Conservation (phyloP, 2,329 filamentous ascomycete species). For the Aspergillus spinulosporus region DNA sequence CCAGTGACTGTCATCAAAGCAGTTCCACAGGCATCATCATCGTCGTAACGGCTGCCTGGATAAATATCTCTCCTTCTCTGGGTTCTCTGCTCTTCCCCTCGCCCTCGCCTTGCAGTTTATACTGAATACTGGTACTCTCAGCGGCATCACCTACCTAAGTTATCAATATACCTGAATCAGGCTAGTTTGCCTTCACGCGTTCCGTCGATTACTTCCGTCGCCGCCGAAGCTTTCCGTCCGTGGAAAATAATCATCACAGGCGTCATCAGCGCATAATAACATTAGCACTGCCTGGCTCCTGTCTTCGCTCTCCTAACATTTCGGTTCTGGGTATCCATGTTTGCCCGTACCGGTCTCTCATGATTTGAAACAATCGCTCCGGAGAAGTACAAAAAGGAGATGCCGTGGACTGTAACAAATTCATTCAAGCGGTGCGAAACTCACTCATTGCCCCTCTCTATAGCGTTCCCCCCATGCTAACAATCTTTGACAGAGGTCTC, state of each 20-base stretch:
- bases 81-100: background rate
- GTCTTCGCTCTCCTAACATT: background rate
- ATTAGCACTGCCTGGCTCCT: background rate
- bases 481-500: constrained; percentile 41
- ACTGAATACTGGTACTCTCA: too few species aligned
- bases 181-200: constrained; percentile 31
- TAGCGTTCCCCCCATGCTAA: background rate
- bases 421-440: constrained; percentile 49
- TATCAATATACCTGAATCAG: constrained; percentile 31
- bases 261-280: constrained; percentile 14
- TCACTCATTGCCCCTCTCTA: constrained; percentile 2
- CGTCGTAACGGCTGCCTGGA: constrained; percentile 5
- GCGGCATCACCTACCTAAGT: too few species aligned
- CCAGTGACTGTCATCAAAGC: constrained; percentile 8
- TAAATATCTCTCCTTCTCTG: background rate
- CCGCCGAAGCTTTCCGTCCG: constrained; percentile 23
- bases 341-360: constrained; percentile 17
- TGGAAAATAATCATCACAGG: constrained; percentile 24
- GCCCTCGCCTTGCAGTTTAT: too few species aligned
- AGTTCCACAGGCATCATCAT: constrained; percentile 20
- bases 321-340: constrained; percentile 15
- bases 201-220: constrained; percentile 25
- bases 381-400: constrained; percentile 34
- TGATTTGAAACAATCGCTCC: constrained; percentile 19
- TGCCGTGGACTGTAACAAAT: constrained; percentile 54